Conservation (phyloP, 164 flowering plant genomes). For the Kingdonia uniflora region DNA sequence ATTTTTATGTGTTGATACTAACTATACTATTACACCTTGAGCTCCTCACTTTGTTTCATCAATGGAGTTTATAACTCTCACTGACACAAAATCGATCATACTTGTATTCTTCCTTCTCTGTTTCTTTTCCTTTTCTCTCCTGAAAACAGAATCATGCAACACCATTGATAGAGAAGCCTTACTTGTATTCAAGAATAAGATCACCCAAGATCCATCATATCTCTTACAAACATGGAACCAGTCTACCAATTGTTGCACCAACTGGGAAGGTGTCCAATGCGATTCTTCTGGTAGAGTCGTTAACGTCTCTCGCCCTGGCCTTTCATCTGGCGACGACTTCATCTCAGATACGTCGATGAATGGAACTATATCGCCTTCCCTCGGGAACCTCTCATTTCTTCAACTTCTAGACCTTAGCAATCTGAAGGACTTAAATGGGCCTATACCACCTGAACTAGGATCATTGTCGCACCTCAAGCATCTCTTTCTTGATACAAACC, state of each 20-base stretch:
- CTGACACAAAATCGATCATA: neutral
- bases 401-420: constrained; percentile 41
- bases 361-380: constrained; percentile 52
- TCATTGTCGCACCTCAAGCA: constrained; percentile 24
- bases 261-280: constrained; percentile 55
- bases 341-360: constrained; percentile 36
- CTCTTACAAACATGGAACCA: constrained; percentile 37
- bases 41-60: neutral
- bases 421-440: constrained; percentile 43
- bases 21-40: no score
- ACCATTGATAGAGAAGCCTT: constrained; percentile 35
- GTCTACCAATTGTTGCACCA: constrained; percentile 43
- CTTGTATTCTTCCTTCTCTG: constrained; percentile 1
- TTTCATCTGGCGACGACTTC: constrained; percentile 21
- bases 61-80: neutral
- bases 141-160: constrained; percentile 25
- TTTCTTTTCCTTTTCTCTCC: neutral
- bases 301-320: no score
- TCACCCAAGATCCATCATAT: constrained; percentile 40
- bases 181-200: constrained; percentile 41
- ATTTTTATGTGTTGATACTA: no score
- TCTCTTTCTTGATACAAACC: constrained; percentile 38
- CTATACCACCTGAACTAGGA: constrained; percentile 45
- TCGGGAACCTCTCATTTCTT: constrained; percentile 39
- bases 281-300: constrained; percentile 29